Percentiles rank a stretch among this genome's conserved stretches.
These are phyloP conservation scores for Geranium incanum DNA, from an alignment of 441 rosid genomes.

Conservation along the genomic window DNA sequence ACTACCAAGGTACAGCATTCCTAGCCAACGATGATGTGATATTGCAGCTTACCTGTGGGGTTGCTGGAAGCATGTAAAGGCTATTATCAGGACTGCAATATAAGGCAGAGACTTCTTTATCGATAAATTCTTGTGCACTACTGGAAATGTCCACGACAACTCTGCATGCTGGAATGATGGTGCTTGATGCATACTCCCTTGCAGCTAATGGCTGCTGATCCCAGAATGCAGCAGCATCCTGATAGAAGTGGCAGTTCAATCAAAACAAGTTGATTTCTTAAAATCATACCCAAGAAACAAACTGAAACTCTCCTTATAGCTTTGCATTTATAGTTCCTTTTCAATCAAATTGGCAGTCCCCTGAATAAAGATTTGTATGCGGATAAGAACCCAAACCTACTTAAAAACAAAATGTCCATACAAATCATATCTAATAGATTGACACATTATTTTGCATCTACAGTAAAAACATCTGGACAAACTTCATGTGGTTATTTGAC, in stretches of 20 bases:
- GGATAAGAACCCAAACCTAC: background rate
- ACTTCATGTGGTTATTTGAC: too few relatives aligned
- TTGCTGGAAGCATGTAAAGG: conserved; percentile 88
- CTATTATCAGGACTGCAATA: conserved; percentile 77
- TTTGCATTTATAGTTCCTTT: too few relatives aligned
- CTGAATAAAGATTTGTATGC: background rate
- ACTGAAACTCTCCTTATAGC: too few relatives aligned
- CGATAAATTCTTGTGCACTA: conserved; percentile 68
- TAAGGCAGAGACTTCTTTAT: conserved; percentile 77
- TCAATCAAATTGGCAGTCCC: background rate
- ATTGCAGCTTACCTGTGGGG: conserved; percentile 60
- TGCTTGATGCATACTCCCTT: conserved; percentile 67
- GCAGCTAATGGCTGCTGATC: conserved; percentile 77
- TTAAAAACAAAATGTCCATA: too few relatives aligned
- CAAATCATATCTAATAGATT: too few relatives aligned
- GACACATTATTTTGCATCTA: too few relatives aligned
- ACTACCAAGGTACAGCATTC: conserved; percentile 1
- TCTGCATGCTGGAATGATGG: conserved; percentile 77
- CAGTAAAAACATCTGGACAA: too few relatives aligned
- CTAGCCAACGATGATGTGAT: conserved; percentile 13
- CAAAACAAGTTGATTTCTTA: background rate
- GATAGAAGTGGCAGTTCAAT: background rate
- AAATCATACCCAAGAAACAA: too few relatives aligned
- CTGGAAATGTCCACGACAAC: conserved; percentile 66
- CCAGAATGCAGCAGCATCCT: conserved; percentile 81